Conservation (phyloP, 352 stramenopile species). For the Globisporangium mamillatum region DNA sequence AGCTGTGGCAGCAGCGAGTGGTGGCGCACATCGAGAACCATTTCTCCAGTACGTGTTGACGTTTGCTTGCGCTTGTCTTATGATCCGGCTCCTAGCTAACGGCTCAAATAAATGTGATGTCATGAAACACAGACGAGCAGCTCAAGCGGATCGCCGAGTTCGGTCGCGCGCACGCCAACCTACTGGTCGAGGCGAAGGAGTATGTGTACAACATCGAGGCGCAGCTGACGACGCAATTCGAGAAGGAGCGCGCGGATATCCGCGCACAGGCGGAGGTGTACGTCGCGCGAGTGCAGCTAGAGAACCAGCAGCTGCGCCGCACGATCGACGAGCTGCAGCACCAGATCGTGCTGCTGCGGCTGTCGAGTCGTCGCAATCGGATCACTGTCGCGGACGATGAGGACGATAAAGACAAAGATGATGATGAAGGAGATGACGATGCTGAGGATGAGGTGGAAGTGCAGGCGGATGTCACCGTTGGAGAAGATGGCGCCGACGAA, state of each 20-base stretch:
- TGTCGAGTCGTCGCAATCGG: conserved; percentile 6
- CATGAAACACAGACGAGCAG: conserved; percentile 49
- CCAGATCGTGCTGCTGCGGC: conserved; percentile 4
- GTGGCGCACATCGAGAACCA: conserved; percentile 63
- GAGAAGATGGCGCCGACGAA: background rate
- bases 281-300: conserved; percentile 38
- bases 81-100: background rate
- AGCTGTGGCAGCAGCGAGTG: conserved; percentile 59
- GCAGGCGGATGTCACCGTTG: background rate
- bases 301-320: conserved; percentile 36
- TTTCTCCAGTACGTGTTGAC: conserved; percentile 50
- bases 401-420: background rate
- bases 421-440: background rate
- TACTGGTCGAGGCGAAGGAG: conserved; percentile 64
- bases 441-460: background rate
- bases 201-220: conserved; percentile 61
- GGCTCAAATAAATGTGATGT: background rate
- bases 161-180: conserved; percentile 58
- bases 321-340: conserved; percentile 11
- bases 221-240: conserved; percentile 47
- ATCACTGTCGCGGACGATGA: background rate
- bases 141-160: conserved; percentile 79
- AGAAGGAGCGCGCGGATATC: conserved; percentile 40
- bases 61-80: background rate
- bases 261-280: conserved; percentile 51